phyloP scores from a whole-genome alignment of 2,329 filamentous ascomycete species.

The Exophiala bonariae region DNA sequence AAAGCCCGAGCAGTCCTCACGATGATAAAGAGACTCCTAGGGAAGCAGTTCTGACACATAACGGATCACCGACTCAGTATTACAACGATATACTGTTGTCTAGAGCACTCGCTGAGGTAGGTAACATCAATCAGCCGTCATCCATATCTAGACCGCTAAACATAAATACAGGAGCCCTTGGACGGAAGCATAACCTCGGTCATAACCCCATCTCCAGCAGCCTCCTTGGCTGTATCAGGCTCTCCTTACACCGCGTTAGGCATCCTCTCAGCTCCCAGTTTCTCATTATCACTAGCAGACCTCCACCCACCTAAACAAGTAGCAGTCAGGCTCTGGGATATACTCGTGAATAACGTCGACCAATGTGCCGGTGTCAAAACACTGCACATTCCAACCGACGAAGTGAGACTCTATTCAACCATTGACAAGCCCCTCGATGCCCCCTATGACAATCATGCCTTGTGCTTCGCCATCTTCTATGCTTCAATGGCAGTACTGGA shows the following conservation, averaged over 20 bases:
- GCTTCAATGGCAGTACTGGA: slow-evolving; percentile 11
- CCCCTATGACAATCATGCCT: slow-evolving; percentile 14
- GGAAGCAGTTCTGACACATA: slow-evolving; percentile 8
- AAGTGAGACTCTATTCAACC: slow-evolving; percentile 5
- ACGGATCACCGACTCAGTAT: slow-evolving; percentile 11
- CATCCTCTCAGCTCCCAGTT: slow-evolving; percentile 6
- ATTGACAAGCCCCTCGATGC: slow-evolving; percentile 12
- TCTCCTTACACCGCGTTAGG: slow-evolving; percentile 6
- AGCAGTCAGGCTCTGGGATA: slow-evolving; percentile 17
- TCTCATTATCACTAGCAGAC: background rate
- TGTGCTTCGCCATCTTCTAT: slow-evolving; percentile 21
- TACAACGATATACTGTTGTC: slow-evolving; percentile 13
- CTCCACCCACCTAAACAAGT: slow-evolving; percentile 9
- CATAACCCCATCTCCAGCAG: slow-evolving; percentile 5
- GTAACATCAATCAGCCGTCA: background rate
- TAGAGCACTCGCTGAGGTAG: slow-evolving; percentile 8
- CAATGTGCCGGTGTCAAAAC: slow-evolving; percentile 12
- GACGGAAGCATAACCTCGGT: slow-evolving; percentile 6
- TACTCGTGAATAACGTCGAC: slow-evolving; percentile 20
- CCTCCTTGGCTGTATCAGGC: background rate
- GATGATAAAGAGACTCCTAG: background rate
- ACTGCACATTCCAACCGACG: slow-evolving; percentile 11
- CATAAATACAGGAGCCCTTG: background rate
- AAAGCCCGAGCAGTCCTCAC: background rate
- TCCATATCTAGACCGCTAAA: background rate